A percentile compares a stretch with the other conserved stretches of the same genome.
Conservation (phyloP, 2,329 filamentous ascomycete species). For the Penicillium sp. region DNA sequence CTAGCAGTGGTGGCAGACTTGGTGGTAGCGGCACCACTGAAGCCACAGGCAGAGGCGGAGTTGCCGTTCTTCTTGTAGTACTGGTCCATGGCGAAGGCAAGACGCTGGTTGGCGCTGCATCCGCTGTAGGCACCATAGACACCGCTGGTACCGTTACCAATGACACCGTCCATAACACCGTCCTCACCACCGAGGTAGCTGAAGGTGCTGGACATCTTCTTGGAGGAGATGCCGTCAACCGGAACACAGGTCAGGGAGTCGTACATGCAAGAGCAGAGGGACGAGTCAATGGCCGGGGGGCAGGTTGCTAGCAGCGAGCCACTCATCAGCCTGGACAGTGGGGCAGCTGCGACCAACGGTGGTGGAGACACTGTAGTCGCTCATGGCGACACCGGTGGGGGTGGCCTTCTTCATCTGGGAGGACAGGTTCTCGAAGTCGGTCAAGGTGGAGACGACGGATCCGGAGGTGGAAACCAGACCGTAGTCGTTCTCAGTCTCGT, state of each 20-base stretch:
- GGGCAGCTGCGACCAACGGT: slow-evolving; percentile 71
- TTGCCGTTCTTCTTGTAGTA: slow-evolving; percentile 46
- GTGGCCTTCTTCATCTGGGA: slow-evolving; percentile 67
- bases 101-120: slow-evolving; percentile 46
- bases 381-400: slow-evolving; percentile 66
- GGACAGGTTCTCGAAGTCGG: slow-evolving; percentile 74
- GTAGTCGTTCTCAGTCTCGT: slow-evolving; percentile 86
- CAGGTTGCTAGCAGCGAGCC: slow-evolving; percentile 69
- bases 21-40: slow-evolving; percentile 43
- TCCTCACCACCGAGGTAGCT: slow-evolving; percentile 45
- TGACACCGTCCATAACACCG: slow-evolving; percentile 42
- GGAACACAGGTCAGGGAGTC: slow-evolving; percentile 71
- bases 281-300: slow-evolving; percentile 76
- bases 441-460: slow-evolving; percentile 63
- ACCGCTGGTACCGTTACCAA: slow-evolving; percentile 40
- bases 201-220: slow-evolving; percentile 70
- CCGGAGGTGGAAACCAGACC: slow-evolving; percentile 65
- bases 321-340: slow-evolving; percentile 55
- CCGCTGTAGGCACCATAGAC: slow-evolving; percentile 52
- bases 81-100: slow-evolving; percentile 49
- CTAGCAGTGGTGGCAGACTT: slow-evolving; percentile 30
- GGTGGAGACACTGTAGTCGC: slow-evolving; percentile 73
- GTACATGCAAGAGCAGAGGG: slow-evolving; percentile 86
- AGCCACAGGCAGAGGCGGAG: slow-evolving; percentile 45
- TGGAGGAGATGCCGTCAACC: slow-evolving; percentile 55